Base-by-base conservation (phyloP, 768 basidiomycete species). In the Xerocomellus amylosporus region DNA sequence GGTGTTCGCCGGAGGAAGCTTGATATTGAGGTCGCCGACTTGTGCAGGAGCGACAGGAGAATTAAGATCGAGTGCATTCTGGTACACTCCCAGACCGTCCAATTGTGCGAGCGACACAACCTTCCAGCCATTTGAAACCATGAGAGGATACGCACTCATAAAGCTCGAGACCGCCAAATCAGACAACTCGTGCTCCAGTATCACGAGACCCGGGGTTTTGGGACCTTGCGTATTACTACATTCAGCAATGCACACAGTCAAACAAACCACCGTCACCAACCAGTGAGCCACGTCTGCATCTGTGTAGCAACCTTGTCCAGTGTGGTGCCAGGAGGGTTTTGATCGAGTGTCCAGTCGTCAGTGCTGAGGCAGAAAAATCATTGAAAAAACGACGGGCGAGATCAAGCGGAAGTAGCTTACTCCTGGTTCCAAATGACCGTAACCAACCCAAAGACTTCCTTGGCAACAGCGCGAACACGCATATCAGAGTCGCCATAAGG, bases 381-480 rank as follows among this genome's bases (percentile, higher is more conserved):
- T 24, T n/a, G 31, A 22, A 39, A 26, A 20, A 41, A 52, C 15
- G 13, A 41, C 37, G 8, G 5, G 26, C 24, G 17, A 37, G n/a
- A 31, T 42, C 9, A 46, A 36, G 5, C 13, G 20, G 22, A 58
- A 20, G 45, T 2, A 8, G 56, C 81, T 49, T 72, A 90, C 88
- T 95, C 94, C 55, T 85, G 81, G 71, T 96, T 94, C 95, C 95
- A 98, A 60, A 91, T 72, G 51, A 95, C 81, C n/a, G 90, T 88
- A 20, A 78, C 78, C 58, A 98, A 70, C 24, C 90, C 92, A 66
- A 97, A 94, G 31, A 94, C 86, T 66, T 91, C 85, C 65, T 80
- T 77, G 24, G 94, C 95, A 63, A 98, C 90, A 4, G 93, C 85
- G 36, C 82, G 77, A 31, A 96, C 90, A 45, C 95, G 82, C 70